Conservation (phyloP, 768 basidiomycete genomes). For the Tylopilus plumbeoviolaceoides region DNA sequence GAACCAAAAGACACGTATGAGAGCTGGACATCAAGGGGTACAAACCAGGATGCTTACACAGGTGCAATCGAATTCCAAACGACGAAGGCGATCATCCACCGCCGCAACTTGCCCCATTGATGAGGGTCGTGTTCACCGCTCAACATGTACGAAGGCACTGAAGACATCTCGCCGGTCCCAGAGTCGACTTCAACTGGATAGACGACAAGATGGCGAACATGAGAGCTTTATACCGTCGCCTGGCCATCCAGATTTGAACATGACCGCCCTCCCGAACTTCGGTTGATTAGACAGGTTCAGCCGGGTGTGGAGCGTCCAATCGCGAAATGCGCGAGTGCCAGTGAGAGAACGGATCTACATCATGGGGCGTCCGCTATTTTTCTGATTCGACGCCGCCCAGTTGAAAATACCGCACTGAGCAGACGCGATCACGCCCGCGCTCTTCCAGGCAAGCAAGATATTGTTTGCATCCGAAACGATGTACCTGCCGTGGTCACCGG, state of each 20-base stretch:
- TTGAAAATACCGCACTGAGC: neutral
- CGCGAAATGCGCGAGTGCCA: slow-evolving; percentile 17
- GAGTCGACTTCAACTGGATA: neutral
- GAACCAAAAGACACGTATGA: neutral
- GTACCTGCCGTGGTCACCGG: slow-evolving; percentile 2
- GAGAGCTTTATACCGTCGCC: slow-evolving; percentile 15
- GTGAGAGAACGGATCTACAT: neutral
- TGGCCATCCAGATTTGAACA: neutral
- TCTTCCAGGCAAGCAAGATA: slow-evolving; percentile 1
- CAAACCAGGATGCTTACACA: slow-evolving; percentile 15
- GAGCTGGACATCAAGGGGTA: neutral
- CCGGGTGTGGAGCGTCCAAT: slow-evolving; percentile 13
- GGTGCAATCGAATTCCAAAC: slow-evolving; percentile 30
- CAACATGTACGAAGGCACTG: slow-evolving; percentile 13
- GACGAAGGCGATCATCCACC: slow-evolving; percentile 27
- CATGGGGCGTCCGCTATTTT: slow-evolving; percentile 11
- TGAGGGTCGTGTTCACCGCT: slow-evolving; percentile 23
- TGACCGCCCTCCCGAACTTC: neutral
- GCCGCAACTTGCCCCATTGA: slow-evolving; percentile 26
- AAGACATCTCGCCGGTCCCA: slow-evolving; percentile 15
- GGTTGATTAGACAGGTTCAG: neutral
- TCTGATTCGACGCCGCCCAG: slow-evolving; percentile 6
- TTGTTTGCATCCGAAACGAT: neutral
- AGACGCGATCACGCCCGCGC: neutral
- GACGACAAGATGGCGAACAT: neutral